These are phyloP conservation scores for Yamadazyma triangularis DNA, from an alignment of 1,139 yeast species.

Conservation along the genomic window DNA sequence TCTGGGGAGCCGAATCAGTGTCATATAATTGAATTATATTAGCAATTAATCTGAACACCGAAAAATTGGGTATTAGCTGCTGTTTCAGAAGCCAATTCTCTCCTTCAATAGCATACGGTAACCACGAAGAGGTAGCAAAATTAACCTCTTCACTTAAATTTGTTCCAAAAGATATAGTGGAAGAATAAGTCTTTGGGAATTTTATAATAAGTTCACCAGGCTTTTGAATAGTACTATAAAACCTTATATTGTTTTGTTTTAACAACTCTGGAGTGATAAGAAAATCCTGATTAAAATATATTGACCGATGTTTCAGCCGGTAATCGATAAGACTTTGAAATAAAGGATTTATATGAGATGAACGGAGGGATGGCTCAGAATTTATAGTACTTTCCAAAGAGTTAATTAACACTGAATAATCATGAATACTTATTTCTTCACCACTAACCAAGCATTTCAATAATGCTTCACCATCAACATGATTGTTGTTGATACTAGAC, in stretches of 20 bases:
- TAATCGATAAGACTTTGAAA: slow-evolving; percentile 24
- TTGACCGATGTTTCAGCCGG: slow-evolving; percentile 1
- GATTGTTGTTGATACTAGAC: not conserved
- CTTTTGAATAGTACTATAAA: slow-evolving; percentile 44
- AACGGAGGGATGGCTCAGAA: slow-evolving; percentile 13
- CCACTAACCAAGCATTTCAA: not conserved
- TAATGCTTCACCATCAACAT: not conserved
- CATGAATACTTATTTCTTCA: not conserved
- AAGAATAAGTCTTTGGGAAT: slow-evolving; percentile 51
- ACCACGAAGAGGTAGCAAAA: slow-evolving; percentile 60
- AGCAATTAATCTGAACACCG: slow-evolving; percentile 42
- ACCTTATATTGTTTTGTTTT: slow-evolving; percentile 42
- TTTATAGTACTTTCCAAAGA: not conserved
- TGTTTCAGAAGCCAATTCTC: slow-evolving; percentile 53
- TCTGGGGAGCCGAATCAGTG: slow-evolving; percentile 18
- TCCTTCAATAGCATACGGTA: slow-evolving; percentile 43
- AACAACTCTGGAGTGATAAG: slow-evolving; percentile 48
- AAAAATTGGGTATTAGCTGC: slow-evolving; percentile 45
- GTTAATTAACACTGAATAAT: too few relatives aligned
- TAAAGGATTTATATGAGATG: slow-evolving; percentile 17
- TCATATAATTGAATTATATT: slow-evolving; percentile 44
- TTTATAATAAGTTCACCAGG: slow-evolving; percentile 60
- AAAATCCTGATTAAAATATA: slow-evolving; percentile 30
- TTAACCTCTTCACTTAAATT: slow-evolving; percentile 51
- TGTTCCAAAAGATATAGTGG: slow-evolving; percentile 50